Conservation (phyloP, 2,329 filamentous ascomycete species). For the Elsinoe arachidis region DNA sequence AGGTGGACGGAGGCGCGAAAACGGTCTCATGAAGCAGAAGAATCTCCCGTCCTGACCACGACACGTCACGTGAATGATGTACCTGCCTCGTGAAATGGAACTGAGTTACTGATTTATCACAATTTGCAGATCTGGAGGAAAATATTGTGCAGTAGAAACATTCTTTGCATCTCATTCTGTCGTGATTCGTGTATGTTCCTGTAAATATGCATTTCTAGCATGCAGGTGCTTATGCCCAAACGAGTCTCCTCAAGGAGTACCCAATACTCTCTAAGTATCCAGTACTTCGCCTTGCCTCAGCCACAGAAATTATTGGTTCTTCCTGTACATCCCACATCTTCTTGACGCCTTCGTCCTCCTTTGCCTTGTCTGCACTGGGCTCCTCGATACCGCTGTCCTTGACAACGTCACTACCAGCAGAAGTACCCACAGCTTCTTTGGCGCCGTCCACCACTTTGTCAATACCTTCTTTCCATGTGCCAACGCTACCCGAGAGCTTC, state of each 20-base stretch:
- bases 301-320: slow-evolving; percentile 69
- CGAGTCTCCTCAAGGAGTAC: slow-evolving; percentile 85
- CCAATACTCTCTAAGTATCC: slow-evolving; percentile 78
- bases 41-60: too few relatives aligned
- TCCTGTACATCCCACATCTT: slow-evolving; percentile 39
- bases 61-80: too few relatives aligned
- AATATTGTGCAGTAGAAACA: too few relatives aligned
- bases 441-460: not conserved
- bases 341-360: slow-evolving; percentile 10
- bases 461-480: not conserved
- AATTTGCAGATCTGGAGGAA: too few relatives aligned
- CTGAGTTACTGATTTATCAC: too few relatives aligned
- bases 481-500: not conserved
- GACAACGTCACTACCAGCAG: slow-evolving; percentile 31
- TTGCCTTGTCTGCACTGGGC: slow-evolving; percentile 19
- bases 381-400: slow-evolving; percentile 28
- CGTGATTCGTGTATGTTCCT: too few relatives aligned
- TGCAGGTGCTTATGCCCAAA: slow-evolving; percentile 54
- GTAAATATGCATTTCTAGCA: too few relatives aligned
- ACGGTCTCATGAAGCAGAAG: too few relatives aligned
- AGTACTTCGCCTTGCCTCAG: slow-evolving; percentile 79
- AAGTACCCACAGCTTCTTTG: not conserved
- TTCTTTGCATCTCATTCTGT: too few relatives aligned
- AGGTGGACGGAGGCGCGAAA: too few relatives aligned
- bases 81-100: too few relatives aligned